phyloP scores from a whole-genome alignment of 352 stramenopile species.

The Phytophthora pluvialis region DNA sequence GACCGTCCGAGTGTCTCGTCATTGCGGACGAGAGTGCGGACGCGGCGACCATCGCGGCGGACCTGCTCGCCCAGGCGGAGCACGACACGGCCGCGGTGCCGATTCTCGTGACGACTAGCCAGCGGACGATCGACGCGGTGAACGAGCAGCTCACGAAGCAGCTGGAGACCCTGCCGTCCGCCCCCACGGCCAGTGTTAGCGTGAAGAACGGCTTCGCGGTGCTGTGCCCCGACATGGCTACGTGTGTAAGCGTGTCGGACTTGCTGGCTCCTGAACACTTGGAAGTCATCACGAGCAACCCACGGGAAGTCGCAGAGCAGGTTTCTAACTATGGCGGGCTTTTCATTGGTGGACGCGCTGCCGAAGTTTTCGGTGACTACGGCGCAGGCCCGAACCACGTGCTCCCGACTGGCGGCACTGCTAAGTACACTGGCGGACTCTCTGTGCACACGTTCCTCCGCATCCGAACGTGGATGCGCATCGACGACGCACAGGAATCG shows the following conservation, averaged over 20 bases:
- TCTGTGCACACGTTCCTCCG: conserved; percentile 98
- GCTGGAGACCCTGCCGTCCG: conserved; percentile 76
- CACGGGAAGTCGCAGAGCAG: conserved; percentile 81
- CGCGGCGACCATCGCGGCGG: conserved; percentile 71
- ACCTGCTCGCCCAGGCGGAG: conserved; percentile 91
- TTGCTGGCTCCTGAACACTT: conserved; percentile 88
- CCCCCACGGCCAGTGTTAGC: conserved; percentile 67
- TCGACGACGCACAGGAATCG: conserved; percentile 89
- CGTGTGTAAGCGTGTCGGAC: conserved; percentile 87
- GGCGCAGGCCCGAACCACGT: conserved; percentile 99
- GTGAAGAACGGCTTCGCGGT: conserved; percentile 82
- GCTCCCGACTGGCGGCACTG: conserved; percentile 96
- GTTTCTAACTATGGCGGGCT: conserved; percentile 90
- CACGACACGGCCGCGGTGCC: conserved; percentile 97
- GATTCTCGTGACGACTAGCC: conserved; percentile 94
- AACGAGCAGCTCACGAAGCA: conserved; percentile 86
- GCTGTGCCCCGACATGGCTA: conserved; percentile 71
- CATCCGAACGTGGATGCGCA: conserved; percentile 98
- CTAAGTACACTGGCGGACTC: conserved; percentile 97
- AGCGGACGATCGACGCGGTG: conserved; percentile 89
- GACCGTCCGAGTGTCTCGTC: conserved; percentile 98
- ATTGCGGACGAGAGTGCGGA: conserved; percentile 94
- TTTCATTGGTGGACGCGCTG: conserved; percentile 95
- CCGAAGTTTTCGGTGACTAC: conserved; percentile 98
- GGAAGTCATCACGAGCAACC: conserved; percentile 92